Base-by-base conservation (phyloP, 1,139 yeast species). In the Lodderomyces metapsilosis region DNA sequence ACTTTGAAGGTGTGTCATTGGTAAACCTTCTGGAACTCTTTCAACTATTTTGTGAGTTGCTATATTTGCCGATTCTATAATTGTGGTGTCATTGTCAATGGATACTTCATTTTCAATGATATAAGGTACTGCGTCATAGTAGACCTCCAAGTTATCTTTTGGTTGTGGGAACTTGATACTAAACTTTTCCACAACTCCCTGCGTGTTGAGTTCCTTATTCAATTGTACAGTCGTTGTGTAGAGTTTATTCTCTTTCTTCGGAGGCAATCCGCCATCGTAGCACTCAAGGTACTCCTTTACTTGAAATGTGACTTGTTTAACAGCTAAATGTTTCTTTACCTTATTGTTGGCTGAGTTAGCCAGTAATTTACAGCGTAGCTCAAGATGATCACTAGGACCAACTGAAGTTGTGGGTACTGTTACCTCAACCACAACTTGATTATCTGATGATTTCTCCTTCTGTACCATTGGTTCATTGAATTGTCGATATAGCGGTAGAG, bases 401-500 rank as follows among this genome's bases (percentile, higher is more conserved):
- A 77, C 62, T n/a, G 79, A 67, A 3, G 74, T 60, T 3, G 62
- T 61, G 0, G 80, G 76, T 21, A 77, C 47, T 3, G 68, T 57
- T 33, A 73, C 56, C 28, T 76, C 78, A 6, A 68, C 61, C 36
- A 72, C 51, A 4, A 74, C 63, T 46, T 70, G 71, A 16, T 66
- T 63, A 48, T 76, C 80, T 11, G 57, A 51, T 1, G 78, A 66
- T 4, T 63, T 62, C 8, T 58, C 52, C 30, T 62, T 53, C 45
- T 72, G 71, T 42, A 66, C 52, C 27, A 68, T 58, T 13, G 84
- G 76, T 58, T 82, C 73, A 56, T 76, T 64, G 60, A 72, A 70
- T 53, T 77, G 81, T 21, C 82, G 59, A 49, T 76, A 78, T 6
- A 78, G 55, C 2, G 83, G 83, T 27, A 78, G 61, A 2, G 78